These are phyloP conservation scores for Haberlea rhodopensis DNA, from an alignment of 257 asterid species.

Conservation along the genomic window DNA sequence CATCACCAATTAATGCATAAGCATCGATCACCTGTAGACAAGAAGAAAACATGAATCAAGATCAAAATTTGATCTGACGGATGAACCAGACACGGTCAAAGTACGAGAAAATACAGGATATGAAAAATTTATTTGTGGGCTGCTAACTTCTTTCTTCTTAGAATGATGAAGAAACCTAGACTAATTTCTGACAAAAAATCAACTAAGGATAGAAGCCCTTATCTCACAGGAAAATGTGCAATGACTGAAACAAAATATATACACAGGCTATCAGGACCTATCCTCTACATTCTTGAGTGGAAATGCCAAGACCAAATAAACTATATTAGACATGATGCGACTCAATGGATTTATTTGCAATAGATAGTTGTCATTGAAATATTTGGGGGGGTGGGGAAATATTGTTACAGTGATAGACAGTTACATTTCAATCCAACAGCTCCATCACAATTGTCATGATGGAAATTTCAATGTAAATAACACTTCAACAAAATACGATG, in stretches of 20 bases:
- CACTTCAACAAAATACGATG: constrained; percentile 8
- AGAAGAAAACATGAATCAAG: constrained; percentile 18
- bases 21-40: constrained; percentile 87
- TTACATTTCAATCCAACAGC: neutral
- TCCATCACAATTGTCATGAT: neutral
- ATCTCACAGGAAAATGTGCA: constrained; percentile 16
- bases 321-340: constrained; percentile 5
- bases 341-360: constrained; percentile 2
- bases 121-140: constrained; percentile 3
- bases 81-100: constrained; percentile 20
- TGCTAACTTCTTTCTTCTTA: constrained; percentile 1
- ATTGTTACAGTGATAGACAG: constrained; percentile 1
- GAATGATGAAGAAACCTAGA: constrained; percentile 18
- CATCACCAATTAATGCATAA: constrained; percentile 94
- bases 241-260: constrained; percentile 1
- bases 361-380: neutral
- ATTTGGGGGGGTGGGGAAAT: constrained; percentile 16
- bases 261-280: constrained; percentile 3
- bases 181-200: constrained; percentile 1
- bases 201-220: constrained; percentile 5
- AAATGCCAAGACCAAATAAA: neutral
- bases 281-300: constrained; percentile 1
- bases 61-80: constrained; percentile 15
- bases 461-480: constrained; percentile 3
- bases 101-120: constrained; percentile 13